A percentile compares a stretch with the other conserved stretches of the same genome.
Evolutionary conservation across 2,329 filamentous ascomycete species (phyloP).

Genomic region (Keithomyces neogunnii): DNA sequence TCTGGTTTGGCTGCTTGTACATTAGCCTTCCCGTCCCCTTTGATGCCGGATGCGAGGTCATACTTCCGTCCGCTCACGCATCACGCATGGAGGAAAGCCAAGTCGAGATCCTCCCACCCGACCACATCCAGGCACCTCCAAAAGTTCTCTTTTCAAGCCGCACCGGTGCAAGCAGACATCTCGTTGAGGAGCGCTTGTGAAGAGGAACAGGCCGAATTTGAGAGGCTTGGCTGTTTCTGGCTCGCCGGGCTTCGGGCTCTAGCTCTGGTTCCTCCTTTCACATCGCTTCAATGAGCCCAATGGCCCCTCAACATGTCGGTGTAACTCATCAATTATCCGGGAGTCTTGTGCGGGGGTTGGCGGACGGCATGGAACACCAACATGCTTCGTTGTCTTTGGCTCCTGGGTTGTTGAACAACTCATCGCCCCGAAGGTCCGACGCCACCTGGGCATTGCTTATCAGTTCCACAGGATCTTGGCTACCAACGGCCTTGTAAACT

Average conservation of each 20-base stretch:
- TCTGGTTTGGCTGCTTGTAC: conserved; percentile 18
- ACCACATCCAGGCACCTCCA: not conserved
- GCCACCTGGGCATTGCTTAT: conserved; percentile 4
- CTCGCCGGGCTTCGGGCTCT: no score
- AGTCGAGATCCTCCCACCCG: not conserved
- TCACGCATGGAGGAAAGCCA: conserved; percentile 3
- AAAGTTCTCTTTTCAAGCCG: conserved; percentile 2
- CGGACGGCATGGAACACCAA: not conserved
- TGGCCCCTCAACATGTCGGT: not conserved
- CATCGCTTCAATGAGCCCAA: not conserved
- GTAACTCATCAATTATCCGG: not conserved
- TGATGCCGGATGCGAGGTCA: conserved; percentile 14
- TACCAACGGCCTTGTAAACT: conserved; percentile 1
- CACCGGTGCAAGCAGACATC: not conserved
- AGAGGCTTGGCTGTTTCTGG: no score
- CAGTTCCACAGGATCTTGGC: conserved; percentile 5
- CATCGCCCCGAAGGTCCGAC: not conserved
- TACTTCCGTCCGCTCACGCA: conserved; percentile 13
- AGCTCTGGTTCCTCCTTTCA: not conserved
- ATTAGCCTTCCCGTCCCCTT: conserved; percentile 25
- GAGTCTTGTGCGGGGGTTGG: not conserved
- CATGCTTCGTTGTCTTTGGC: not conserved
- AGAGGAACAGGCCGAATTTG: not conserved
- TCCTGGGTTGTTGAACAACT: conserved; percentile 1
- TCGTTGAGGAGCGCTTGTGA: not conserved